These are phyloP conservation scores for Ilex aquifolium DNA, from an alignment of 257 asterid genomes.

Conservation along the genomic window DNA sequence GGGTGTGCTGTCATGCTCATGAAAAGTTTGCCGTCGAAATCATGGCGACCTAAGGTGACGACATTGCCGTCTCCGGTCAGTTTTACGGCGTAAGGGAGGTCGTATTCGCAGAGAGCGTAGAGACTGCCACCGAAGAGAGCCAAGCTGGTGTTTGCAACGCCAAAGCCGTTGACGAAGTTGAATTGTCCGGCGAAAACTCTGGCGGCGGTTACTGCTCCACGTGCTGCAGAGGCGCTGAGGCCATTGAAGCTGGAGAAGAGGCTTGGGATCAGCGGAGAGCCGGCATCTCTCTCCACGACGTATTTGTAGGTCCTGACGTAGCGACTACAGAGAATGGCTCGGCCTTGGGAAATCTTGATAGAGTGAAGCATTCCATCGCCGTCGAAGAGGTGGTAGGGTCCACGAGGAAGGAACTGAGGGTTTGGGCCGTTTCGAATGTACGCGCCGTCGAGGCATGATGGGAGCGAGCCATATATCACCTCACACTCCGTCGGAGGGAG, in stretches of 20 bases:
- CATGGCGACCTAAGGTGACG: slow-evolving; percentile 55
- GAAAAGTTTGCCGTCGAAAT: slow-evolving; percentile 41
- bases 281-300: slow-evolving; percentile 33
- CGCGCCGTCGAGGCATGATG: slow-evolving; percentile 57
- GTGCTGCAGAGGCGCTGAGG: slow-evolving; percentile 47
- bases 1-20: slow-evolving; percentile 89
- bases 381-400: slow-evolving; percentile 73
- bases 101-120: slow-evolving; percentile 72
- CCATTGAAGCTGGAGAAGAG: slow-evolving; percentile 64
- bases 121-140: slow-evolving; percentile 50
- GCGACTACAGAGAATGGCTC: slow-evolving; percentile 64
- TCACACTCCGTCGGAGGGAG: slow-evolving; percentile 60
- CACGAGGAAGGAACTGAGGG: slow-evolving; percentile 71
- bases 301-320: slow-evolving; percentile 61
- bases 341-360: slow-evolving; percentile 42
- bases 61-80: slow-evolving; percentile 47
- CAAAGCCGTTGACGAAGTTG: slow-evolving; percentile 45
- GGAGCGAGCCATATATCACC: slow-evolving; percentile 56
- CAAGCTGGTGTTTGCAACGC: slow-evolving; percentile 66
- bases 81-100: slow-evolving; percentile 53
- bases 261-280: slow-evolving; percentile 44
- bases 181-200: slow-evolving; percentile 46
- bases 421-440: slow-evolving; percentile 85
- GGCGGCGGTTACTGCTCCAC: slow-evolving; percentile 46
- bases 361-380: slow-evolving; percentile 92